Percentiles rank a stretch among this genome's conserved stretches.
Evolutionary conservation across 164 flowering plant genomes (phyloP).

Genomic region (Pachysandra terminalis): DNA sequence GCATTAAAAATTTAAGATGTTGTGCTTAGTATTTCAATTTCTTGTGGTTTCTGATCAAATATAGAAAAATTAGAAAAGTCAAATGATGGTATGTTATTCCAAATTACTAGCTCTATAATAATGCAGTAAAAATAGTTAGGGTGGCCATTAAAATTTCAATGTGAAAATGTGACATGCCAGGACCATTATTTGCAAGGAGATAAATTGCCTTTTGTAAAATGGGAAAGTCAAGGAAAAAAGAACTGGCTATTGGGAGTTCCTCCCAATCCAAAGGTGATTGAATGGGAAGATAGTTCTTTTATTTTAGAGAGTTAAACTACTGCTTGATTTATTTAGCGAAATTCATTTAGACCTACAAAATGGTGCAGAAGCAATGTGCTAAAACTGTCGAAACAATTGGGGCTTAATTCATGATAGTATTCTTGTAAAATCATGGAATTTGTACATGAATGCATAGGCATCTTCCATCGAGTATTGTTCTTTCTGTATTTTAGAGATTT

Average conservation of each 20-base stretch:
- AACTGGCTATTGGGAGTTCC: not conserved
- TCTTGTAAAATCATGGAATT: not conserved
- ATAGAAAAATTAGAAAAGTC: not conserved
- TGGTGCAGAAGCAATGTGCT: not conserved
- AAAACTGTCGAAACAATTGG: not conserved
- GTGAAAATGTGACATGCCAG: not conserved
- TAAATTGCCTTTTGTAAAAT: not conserved
- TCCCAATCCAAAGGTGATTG: not conserved
- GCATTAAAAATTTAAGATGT: not conserved
- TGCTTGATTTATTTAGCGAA: not conserved
- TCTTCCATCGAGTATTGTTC: no score
- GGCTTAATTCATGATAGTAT: not conserved
- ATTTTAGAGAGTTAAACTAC: not conserved
- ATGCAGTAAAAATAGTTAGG: not conserved
- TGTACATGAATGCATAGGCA: no score
- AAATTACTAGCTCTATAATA: not conserved
- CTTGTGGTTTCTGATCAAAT: not conserved
- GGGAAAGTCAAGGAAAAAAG: not conserved
- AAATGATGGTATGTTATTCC: not conserved
- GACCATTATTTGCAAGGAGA: not conserved
- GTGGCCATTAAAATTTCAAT: no score
- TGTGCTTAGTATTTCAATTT: no score
- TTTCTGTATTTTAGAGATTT: no score
- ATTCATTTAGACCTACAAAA: not conserved
- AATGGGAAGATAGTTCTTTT: not conserved